Base-by-base conservation (phyloP, 169 alveolate species). In the Besnoitia besnoiti region DNA sequence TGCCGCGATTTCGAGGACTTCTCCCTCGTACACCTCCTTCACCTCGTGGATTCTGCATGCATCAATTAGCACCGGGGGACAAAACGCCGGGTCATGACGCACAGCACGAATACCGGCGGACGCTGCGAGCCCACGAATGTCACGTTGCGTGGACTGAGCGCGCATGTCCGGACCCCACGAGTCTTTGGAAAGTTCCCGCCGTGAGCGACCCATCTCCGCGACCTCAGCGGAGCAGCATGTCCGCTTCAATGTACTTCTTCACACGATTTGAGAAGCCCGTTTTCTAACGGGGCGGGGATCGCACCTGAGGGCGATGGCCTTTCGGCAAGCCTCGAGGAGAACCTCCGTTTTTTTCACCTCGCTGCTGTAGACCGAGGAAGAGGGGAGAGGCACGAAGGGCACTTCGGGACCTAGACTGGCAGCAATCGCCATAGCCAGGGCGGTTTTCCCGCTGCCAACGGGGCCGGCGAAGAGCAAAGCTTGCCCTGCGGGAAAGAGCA, bases 1-100 rank as follows among this genome's bases (percentile, higher is more conserved):
- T 0, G 99, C 98, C n/a, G 99, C 96, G 59, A 98, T 95, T 92
- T 98, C 99, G 46, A 98, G 97, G 40, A 98, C 99, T 94, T 98
- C 99, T n/a, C 99, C 99, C 94, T 98, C 99, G 98, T 99, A 98
- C 49, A 98, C 99, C 95, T 99, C 99, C 93, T 99, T 99, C 49
- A 99, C 99, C 96, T 99, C 99, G 95, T 98, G 98, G 30, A 99
- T 98, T 94, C 99, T 96, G 96, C 97, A n/a, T 91, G 94, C 91
- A 95, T 5, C 24, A 8, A 50, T 14, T 10, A n/a, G n/a, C n/a
- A n/a, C n/a, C n/a, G n/a, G 30, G 62, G 62, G 10, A 19, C 30
- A 10, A 50, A 14, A 19, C 62, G 19, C 62, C 62, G 62, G 30
- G 62, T 14, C 62, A 50, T 14, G 62, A 50, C 62, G 62, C 62